Base-by-base conservation (phyloP, 1,139 yeast species). In the Yamadazyma sp. region DNA sequence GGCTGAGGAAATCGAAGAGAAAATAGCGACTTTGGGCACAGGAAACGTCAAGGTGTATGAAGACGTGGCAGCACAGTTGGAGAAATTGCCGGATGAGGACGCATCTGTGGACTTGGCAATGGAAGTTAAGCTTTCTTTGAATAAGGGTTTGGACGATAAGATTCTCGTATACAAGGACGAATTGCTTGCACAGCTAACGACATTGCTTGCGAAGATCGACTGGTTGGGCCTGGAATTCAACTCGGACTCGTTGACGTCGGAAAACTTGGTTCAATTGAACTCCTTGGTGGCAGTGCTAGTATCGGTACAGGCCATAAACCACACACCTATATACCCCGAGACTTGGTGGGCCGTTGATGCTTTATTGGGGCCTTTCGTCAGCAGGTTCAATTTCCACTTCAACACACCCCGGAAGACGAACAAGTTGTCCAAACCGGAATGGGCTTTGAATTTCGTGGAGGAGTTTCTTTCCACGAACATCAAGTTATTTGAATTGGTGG, bases 301-400 rank as follows among this genome's bases (percentile, higher is more conserved):
- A 23, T 50, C 58, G 23, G 49, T 79, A 14, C 79, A 77, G 39
- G 55, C 62, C 5, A 54, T 75, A 8, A 44, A 51, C 7, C 44
- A 51, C 3, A 42, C 49, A 1, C 71, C 77, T 0, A 39, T 39
- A 4, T 69, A 72, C 36, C 80, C 81, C 0, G 57, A 64, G 1
- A 61, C 80, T 0, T 64, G 84, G 57, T 75, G 83, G 79, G 84
- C 83, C 1, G 69, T 86, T 36, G 75, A 75, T 25, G 58, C 73
- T 0, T 60, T 88, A 23, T 64, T 84, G 0, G 67, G 72, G 31
- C 83, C 84, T 7, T 74, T 87, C 41, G 68, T 67, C 17, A 58
- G 77, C 11, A 74, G 92, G 42, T 87, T 89, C 55, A 70, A 76
- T 33, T 91, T 74, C 61, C 96, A 91, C 60, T 91, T 91, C 59